Evolutionary conservation across 768 basidiomycete genomes (phyloP), one percentile per base, ranked within the genome.

Genomic region (Agaricus blazei): DNA sequence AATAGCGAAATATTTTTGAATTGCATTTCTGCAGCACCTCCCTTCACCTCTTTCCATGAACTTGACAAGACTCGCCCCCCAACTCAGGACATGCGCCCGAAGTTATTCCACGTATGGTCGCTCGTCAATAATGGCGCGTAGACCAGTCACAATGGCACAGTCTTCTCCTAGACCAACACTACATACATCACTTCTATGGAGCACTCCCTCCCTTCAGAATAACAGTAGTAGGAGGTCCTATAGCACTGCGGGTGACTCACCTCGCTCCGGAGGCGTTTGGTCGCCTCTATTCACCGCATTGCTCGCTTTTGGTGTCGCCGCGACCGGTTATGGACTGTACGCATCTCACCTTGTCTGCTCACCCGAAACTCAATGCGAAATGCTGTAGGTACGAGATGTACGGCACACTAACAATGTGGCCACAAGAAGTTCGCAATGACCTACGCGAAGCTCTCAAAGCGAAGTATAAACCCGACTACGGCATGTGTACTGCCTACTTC

Each of bases 401-500:
- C 63, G 67, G 68, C 6, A 72, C 75, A 9, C 71, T 87, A 67
- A 82, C 81, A 0, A 74, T 84, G 58, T 90, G 87, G 87, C 88
- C 88, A 1, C 63, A 65, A 9, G 80, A 83, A 59, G 67, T 90
- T 2, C 79, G 85, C 4, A 65, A 69, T 29, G 86, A 89, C 67
- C 73, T 90, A 34, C 83, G 86, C 5, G 77, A 75, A 2, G 88
- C 84, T 2, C 73, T 90, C 42, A 77, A 76, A 56, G 85, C 85
- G 2, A 85, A 79, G 62, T 70, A 81, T 51, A 76, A 81, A 54
- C 81, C 78, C 2, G 80, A 90, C 63, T 60, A 77, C 9, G 69
- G 67, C 9, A 65, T 78, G 51, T 82, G 83, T 59, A 74, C 76
- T 56, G 70, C 73, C 31, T 83, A 77, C 62, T 71, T 89, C 36